Evolutionary conservation across 2,329 filamentous ascomycete species (phyloP), one percentile per base, ranked within the genome.

Genomic region (Fusarium liriodendri): DNA sequence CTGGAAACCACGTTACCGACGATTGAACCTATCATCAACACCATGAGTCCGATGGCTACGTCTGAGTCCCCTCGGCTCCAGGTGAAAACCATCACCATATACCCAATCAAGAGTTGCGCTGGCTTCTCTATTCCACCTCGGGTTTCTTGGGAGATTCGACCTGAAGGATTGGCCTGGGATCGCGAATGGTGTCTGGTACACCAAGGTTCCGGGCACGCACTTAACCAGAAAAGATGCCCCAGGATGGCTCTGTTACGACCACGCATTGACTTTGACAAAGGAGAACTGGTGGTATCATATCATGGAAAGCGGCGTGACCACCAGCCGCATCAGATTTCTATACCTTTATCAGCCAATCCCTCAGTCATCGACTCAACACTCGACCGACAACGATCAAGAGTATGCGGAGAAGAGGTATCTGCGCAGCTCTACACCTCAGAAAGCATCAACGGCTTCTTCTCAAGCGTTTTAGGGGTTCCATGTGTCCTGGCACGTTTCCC

Each of bases 171-270:
- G 3, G 93, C 92, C 10, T 98, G 96, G 95, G 97, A 99, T 81
- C 89, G 97, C 70, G 96, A 98, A 84, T 99, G 97, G 96, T 98
- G 96, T 83, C 85, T 99, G 22, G 87, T 99, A 16, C 95, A 98
- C 80, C 89, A 92, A 79, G 95, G 94, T 50, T 97, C 95, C 1
- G 93, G 94, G 0, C 91, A 92, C 76, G 95, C 93, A 7, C 85
- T 99, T 63, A 98, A 90, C 79, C 96, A 98, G 82, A 99, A 98
- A 83, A 88, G 92, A 73, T 92, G 97, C 79, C 94, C 95, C 3
- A 90, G 87, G 37, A 98, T 99, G 96, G 93, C 94, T 14, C 88
- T 98, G 6, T 87, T 99, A 61, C 89, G 89, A 60, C 96, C 97
- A 8, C 82, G 79, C 6, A 85, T 98, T 45, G 93, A 98, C 77